These are phyloP conservation scores for Hypoxylon rickii DNA, from an alignment of 495 filamentous ascomycete species.

Conservation along the genomic window DNA sequence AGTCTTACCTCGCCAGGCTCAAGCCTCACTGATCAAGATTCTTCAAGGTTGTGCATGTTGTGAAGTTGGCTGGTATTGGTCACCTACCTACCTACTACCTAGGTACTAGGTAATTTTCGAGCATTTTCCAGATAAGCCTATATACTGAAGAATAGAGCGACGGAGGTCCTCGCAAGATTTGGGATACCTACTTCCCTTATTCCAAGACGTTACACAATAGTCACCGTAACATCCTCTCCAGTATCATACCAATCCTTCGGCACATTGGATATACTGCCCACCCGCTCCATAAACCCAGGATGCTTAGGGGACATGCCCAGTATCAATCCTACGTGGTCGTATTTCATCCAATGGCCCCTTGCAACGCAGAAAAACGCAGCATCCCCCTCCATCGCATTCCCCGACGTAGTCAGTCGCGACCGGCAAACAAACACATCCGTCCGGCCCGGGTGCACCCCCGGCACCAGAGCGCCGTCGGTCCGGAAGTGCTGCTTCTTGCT, in stretches of 20 bases:
- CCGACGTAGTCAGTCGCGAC: conserved; percentile 10
- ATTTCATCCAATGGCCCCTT: conserved; percentile 10
- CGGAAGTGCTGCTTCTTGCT: conserved; percentile 19
- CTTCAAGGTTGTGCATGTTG: too few species aligned
- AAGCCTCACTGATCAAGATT: too few species aligned
- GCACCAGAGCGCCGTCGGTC: conserved; percentile 16
- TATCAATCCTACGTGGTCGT: conserved; percentile 16
- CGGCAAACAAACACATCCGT: conserved; percentile 6
- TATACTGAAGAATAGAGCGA: too few species aligned
- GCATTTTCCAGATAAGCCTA: too few species aligned
- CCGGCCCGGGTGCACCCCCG: conserved; percentile 4
- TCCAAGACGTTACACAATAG: conserved; percentile 6
- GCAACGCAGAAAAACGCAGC: conserved; percentile 20
- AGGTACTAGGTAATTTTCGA: too few species aligned
- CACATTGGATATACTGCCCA: conserved; percentile 7
- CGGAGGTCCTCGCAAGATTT: too few species aligned
- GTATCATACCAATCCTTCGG: conserved; percentile 19
- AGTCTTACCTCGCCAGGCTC: too few species aligned
- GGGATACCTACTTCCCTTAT: background rate
- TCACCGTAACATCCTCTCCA: conserved; percentile 16
- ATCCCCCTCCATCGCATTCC: conserved; percentile 13
- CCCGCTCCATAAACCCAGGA: conserved; percentile 19
- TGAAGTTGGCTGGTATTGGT: too few species aligned
- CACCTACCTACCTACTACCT: too few species aligned
- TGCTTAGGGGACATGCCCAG: conserved; percentile 15